Evolutionary conservation across 441 rosid species (phyloP), one percentile per base, ranked within the genome.

Genomic region (Jatropha podagrica): DNA sequence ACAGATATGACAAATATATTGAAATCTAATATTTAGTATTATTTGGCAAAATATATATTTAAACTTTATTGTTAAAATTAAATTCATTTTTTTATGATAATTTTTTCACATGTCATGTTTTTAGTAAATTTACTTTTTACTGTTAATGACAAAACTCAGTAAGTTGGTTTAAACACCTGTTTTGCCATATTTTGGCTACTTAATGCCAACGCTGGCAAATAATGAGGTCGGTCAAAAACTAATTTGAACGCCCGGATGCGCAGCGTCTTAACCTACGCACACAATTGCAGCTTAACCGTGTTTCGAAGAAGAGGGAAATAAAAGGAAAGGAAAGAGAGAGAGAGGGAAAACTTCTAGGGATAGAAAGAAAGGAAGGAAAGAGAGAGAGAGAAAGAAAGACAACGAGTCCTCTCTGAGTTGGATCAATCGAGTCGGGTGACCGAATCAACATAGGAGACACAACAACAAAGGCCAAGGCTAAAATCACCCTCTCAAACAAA

Each of bases 211-310:
- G 32, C 32, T 32, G 32, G 32, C 32, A 32, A 0, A 32, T 27
- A 38, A 4, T 52, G 69, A 69, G 40, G 27, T 42, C 13, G 13
- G 46, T 63, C 12, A 14, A 3, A 23, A 18, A 75, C 86, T 79
- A 88, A 74, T 81, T 56, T 85, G 49, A 44, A 18, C 86, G 8
- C 0, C 3, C 0, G 1, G 41, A 73, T 74, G 87, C 83, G 81
- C 78, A 75, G 3, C 41, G 8, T 8, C 32, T 73, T 83, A 89
- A 54, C 82, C 69, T 81, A 81, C 83, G 88, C 97, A 82, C 83
- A 64, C 68, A 71, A 68, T 81, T 76, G 83, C 92, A 85, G 90
- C 72, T 74, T 68, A 82, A 71, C 69, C 83, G 81, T 66, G 86
- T 71, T 78, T 63, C 32, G 85, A 32, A 78, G 80, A 59, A 77